Evolutionary conservation across 208 protist genomes (phyloP), one percentile per base, ranked within the genome.

Genomic region (Eutreptiella sp.): DNA sequence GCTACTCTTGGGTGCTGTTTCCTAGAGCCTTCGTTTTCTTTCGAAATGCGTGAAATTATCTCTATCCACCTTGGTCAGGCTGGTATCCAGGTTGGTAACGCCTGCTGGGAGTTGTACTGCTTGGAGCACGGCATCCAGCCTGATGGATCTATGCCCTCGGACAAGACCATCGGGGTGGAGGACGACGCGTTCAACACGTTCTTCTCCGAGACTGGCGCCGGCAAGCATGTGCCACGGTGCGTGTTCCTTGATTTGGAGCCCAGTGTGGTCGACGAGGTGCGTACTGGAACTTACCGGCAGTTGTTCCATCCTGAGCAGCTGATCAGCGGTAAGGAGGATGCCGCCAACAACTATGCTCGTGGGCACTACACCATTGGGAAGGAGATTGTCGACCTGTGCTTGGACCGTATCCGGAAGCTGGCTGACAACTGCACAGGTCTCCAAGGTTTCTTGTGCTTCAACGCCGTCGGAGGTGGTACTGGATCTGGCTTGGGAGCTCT

Each of bases 301-400:
- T 81, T 98, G 46, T 97, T 96, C 88, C 93, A 97, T 84, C 93
- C 93, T 29, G 89, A 97, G 66, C 88, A 97, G 73, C 68, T 98
- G 42, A 94, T 98, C 72, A 83, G 82, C 46, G 94, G 92, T 65
- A 94, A 95, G 81, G 93, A 98, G 76, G 95, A 97, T 69, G 92
- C 94, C 39, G 93, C 91, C 68, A 98, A 98, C 87, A 98, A 98
- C 85, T 98, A 94, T 74, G 94, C 95, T 35, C 80, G 92, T 63
- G 96, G 94, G 66, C 93, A 98, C 75, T 98, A 98, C 87, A 97
- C 94, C 38, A 80, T 96, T 38, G 94, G 94, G 68, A 97, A 96
- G 76, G 94, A 97, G 76, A 81, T 97, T 55, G 70, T 98, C 26
- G 94, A 98, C 66, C 71, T 81, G 31, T 73, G 74, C 33, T 78